These are phyloP conservation scores for Vigna trinervia DNA, from an alignment of 306 rosid species.

Conservation along the genomic window DNA sequence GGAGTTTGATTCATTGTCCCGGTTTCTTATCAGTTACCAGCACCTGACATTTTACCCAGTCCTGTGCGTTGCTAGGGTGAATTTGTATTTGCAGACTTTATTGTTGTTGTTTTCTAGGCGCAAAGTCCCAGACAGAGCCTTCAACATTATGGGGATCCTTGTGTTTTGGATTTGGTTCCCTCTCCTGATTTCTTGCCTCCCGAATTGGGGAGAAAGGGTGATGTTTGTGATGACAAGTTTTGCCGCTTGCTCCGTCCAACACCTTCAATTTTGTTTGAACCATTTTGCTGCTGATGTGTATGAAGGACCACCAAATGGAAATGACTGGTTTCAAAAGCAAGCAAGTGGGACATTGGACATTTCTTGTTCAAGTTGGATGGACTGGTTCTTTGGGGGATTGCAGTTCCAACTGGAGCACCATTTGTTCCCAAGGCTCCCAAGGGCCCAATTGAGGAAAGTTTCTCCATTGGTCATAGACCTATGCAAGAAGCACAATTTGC, in stretches of 20 bases:
- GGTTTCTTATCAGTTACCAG: constrained; percentile 77
- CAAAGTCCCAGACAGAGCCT: constrained; percentile 62
- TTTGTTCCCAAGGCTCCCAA: constrained; percentile 70
- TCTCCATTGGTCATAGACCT: constrained; percentile 72
- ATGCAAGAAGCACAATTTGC: constrained; percentile 82
- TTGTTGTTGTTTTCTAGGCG: constrained; percentile 61
- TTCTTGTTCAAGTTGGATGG: constrained; percentile 72
- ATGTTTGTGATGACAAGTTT: constrained; percentile 72
- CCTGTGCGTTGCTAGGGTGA: constrained; percentile 68
- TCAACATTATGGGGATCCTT: constrained; percentile 65
- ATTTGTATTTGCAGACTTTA: constrained; percentile 72
- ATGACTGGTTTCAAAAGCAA: constrained; percentile 83
- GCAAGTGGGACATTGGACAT: constrained; percentile 72
- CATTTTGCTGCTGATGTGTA: constrained; percentile 74
- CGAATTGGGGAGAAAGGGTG: constrained; percentile 76
- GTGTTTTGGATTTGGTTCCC: constrained; percentile 94
- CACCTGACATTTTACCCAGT: constrained; percentile 82
- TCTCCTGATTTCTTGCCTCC: constrained; percentile 64
- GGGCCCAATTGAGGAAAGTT: constrained; percentile 70
- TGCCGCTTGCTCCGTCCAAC: constrained; percentile 67
- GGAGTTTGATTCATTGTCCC: constrained; percentile 69
- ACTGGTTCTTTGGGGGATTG: constrained; percentile 85
- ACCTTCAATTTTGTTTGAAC: constrained; percentile 73
- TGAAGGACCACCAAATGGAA: constrained; percentile 68
- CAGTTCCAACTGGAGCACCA: constrained; percentile 77